Evolutionary conservation across 371 early-diverging fungal species (phyloP).

Genomic region (Mortierella sp.): DNA sequence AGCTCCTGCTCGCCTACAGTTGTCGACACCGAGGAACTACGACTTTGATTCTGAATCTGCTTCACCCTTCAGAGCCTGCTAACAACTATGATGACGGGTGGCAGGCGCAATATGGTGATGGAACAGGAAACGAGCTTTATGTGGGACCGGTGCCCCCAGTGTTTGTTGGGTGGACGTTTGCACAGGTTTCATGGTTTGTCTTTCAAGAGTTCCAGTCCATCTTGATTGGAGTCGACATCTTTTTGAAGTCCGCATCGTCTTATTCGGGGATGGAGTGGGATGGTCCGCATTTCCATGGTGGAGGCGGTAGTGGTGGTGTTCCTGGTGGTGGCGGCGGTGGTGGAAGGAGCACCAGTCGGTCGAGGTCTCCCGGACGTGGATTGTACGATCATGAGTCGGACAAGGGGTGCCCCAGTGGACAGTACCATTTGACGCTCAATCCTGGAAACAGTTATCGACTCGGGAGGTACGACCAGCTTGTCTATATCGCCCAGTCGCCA

Average conservation of each 20-base stretch:
- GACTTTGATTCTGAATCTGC: slow-evolving; percentile 77
- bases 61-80: slow-evolving; percentile 72
- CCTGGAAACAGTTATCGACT: slow-evolving; percentile 75
- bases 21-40: slow-evolving; percentile 78
- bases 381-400: background rate
- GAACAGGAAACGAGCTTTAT: slow-evolving; percentile 80
- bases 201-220: slow-evolving; percentile 82
- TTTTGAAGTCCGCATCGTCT: slow-evolving; percentile 25
- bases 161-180: slow-evolving; percentile 72
- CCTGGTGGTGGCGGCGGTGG: background rate
- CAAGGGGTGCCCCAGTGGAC: slow-evolving; percentile 20
- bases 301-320: background rate
- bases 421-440: slow-evolving; percentile 70
- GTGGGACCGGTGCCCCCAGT: slow-evolving; percentile 64
- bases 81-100: slow-evolving; percentile 76
- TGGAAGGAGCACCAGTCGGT: background rate
- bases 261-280: background rate
- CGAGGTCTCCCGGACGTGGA: background rate
- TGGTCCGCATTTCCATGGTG: slow-evolving; percentile 28
- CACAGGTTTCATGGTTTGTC: slow-evolving; percentile 70
- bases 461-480: slow-evolving; percentile 65
- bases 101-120: slow-evolving; percentile 86
- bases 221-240: slow-evolving; percentile 72
- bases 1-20: slow-evolving; percentile 76
- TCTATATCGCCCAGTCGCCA: slow-evolving; percentile 76